phyloP scores from a whole-genome alignment of 345 rosid genomes.

The Bruguiera parviflora region DNA sequence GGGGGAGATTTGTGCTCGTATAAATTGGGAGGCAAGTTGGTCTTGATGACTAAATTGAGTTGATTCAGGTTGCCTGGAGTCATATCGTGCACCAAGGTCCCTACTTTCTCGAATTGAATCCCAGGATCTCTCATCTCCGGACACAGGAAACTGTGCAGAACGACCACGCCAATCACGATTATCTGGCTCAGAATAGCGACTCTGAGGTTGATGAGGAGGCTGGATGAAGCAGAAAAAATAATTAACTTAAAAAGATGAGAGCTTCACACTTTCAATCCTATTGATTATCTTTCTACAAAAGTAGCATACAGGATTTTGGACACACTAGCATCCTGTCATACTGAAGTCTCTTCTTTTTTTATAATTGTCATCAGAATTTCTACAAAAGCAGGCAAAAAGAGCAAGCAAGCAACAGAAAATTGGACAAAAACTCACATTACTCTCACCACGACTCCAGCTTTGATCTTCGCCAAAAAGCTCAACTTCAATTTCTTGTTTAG shows the following conservation, averaged over 20 bases:
- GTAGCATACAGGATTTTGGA: not conserved
- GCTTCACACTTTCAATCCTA: not conserved
- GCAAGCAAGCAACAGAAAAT: not conserved
- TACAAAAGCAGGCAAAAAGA: not conserved
- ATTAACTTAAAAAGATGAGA: not conserved
- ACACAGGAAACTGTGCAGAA: constrained; percentile 43
- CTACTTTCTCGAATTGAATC: constrained; percentile 47
- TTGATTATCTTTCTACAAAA: not conserved
- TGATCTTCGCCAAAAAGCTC: constrained; percentile 69
- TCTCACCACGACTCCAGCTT: constrained; percentile 54
- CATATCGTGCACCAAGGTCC: constrained; percentile 42
- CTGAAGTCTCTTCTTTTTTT: not conserved
- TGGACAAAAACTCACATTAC: constrained; percentile 40
- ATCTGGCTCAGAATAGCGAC: constrained; percentile 70
- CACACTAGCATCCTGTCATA: not conserved
- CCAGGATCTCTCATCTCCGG: constrained; percentile 70
- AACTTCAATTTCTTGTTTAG: constrained; percentile 51
- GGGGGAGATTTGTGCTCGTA: constrained; percentile 39
- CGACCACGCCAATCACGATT: constrained; percentile 83
- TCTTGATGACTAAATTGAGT: constrained; percentile 47
- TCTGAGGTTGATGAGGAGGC: constrained; percentile 46
- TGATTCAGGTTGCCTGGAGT: constrained; percentile 43
- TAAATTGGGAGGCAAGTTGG: constrained; percentile 40
- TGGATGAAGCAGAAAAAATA: constrained; percentile 10
- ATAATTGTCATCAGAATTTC: not conserved